These are phyloP conservation scores for Trichoderma harzianum DNA, from an alignment of 2,329 filamentous ascomycete genomes.

Conservation along the genomic window DNA sequence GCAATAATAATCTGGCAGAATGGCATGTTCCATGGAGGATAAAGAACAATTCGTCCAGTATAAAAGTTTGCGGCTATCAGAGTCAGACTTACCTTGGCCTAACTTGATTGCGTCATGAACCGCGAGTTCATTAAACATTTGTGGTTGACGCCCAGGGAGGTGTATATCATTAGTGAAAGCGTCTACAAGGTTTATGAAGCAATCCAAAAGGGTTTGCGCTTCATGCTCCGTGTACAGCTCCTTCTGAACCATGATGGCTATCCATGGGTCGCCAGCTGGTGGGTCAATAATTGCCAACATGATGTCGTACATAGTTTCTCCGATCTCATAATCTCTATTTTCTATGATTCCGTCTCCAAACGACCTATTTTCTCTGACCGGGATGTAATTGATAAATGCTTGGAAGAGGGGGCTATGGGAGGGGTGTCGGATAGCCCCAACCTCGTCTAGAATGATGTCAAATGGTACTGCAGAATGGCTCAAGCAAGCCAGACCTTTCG, in stretches of 20 bases:
- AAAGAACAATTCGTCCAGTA: too few relatives aligned
- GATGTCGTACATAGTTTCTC: constrained; percentile 30
- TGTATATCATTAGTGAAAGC: background rate
- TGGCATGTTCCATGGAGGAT: background rate
- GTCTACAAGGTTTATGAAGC: background rate
- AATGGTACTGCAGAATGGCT: constrained; percentile 41
- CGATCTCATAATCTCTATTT: constrained; percentile 20
- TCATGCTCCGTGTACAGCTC: constrained; percentile 27
- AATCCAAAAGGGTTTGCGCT: background rate
- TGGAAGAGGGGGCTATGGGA: constrained; percentile 48
- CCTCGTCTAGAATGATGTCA: constrained; percentile 43
- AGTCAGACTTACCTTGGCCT: background rate
- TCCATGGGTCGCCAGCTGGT: constrained; percentile 23
- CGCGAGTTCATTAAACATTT: background rate
- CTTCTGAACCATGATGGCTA: constrained; percentile 28
- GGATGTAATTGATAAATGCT: constrained; percentile 33
- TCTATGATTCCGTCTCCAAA: constrained; percentile 17
- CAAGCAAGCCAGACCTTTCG: constrained; percentile 16
- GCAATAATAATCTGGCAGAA: background rate
- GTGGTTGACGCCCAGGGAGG: background rate
- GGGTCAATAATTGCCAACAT: constrained; percentile 35
- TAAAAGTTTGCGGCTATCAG: too few relatives aligned
- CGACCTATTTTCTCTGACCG: constrained; percentile 24
- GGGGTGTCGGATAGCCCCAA: constrained; percentile 39
- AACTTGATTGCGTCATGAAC: background rate